phyloP scores from a whole-genome alignment of 768 basidiomycete species.

The Tulasnella sp. region DNA sequence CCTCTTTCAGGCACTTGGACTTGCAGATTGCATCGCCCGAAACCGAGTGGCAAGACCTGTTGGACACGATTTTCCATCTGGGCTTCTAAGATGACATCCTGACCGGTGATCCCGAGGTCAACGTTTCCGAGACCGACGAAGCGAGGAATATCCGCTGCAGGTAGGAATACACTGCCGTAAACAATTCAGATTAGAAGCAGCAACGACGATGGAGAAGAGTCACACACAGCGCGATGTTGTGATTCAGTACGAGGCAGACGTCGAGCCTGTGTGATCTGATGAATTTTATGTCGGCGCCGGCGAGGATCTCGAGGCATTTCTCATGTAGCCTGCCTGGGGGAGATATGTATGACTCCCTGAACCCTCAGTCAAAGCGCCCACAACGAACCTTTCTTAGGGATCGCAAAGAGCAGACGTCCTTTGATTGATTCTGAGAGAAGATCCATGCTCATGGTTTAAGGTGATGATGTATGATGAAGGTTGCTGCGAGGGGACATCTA shows the following conservation, averaged over 20 bases:
- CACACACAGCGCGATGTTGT: conserved; percentile 81
- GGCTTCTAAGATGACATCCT: conserved; percentile 92
- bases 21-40: conserved; percentile 73
- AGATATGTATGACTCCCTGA: not conserved
- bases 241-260: conserved; percentile 88
- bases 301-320: conserved; percentile 73
- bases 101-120: conserved; percentile 94
- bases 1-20: conserved; percentile 80
- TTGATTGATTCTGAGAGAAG: conserved; percentile 68
- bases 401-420: conserved; percentile 83
- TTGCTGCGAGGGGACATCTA: no score
- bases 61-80: conserved; percentile 68
- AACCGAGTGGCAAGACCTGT: conserved; percentile 74
- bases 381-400: conserved; percentile 85
- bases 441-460: conserved; percentile 25
- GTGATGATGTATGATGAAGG: not conserved
- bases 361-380: conserved; percentile 1
- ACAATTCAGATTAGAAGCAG: not conserved
- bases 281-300: conserved; percentile 94
- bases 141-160: conserved; percentile 93
- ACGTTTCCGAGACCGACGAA: conserved; percentile 98
- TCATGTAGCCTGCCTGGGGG: conserved; percentile 73
- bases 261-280: conserved; percentile 79
- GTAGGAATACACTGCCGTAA: conserved; percentile 74
- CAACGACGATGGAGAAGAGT: not conserved